phyloP scores from a whole-genome alignment of 1,284 basidiomycete species.

The Cutaneotrichosporon sp. region DNA sequence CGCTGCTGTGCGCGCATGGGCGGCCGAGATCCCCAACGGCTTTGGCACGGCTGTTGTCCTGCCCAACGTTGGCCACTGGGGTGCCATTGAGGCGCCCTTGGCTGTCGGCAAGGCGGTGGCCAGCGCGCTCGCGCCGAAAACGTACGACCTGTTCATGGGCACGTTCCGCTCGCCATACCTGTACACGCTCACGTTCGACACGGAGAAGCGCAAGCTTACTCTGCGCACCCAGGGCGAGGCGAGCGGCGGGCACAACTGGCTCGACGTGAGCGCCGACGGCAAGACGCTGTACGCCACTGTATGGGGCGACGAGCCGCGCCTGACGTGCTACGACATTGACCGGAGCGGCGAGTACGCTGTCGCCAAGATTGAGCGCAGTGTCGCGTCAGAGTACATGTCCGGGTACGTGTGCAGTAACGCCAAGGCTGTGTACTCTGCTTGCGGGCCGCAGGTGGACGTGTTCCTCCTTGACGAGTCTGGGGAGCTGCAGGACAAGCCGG shows the following conservation, averaged over 20 bases:
- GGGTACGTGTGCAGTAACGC: conserved; percentile 36
- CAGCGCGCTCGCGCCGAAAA: conserved; percentile 7
- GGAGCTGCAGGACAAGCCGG: conserved; percentile 24
- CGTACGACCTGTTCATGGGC: conserved; percentile 31
- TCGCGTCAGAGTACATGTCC: conserved; percentile 28
- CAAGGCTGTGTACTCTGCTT: conserved; percentile 45
- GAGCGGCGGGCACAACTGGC: conserved; percentile 36
- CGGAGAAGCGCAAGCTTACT: conserved; percentile 16
- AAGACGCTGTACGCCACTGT: conserved; percentile 34
- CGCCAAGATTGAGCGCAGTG: conserved; percentile 19
- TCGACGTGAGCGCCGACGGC: conserved; percentile 23
- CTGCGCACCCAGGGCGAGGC: conserved; percentile 21
- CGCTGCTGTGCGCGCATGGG: conserved; percentile 18
- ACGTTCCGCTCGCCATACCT: conserved; percentile 35
- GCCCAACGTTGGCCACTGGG: conserved; percentile 31
- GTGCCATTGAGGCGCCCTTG: conserved; percentile 27
- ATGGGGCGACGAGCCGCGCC: conserved; percentile 31
- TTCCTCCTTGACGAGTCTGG: conserved; percentile 38
- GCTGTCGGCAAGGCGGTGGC: conserved; percentile 11
- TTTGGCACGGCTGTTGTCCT: conserved; percentile 18
- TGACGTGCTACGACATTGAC: conserved; percentile 30
- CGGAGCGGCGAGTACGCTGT: conserved; percentile 2
- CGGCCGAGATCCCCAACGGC: conserved; percentile 15
- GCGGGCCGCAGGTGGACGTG: conserved; percentile 47
- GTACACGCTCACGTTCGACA: conserved; percentile 33